Conservation (phyloP, 352 stramenopile genomes). For the Phytophthora niederhauseri region DNA sequence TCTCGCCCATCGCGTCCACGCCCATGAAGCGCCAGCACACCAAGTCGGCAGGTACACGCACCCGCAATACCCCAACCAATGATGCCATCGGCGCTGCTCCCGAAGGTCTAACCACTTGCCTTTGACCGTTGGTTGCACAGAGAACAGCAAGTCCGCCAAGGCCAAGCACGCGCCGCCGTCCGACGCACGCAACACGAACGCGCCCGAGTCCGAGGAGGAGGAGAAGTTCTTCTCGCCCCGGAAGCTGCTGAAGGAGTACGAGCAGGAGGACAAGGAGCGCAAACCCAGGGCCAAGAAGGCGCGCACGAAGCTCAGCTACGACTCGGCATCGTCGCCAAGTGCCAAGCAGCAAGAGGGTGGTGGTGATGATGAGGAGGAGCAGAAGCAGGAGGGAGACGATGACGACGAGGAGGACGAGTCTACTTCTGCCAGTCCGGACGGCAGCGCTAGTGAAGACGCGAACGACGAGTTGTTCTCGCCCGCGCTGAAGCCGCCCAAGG, state of each 20-base stretch:
- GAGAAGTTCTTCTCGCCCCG: constrained; percentile 69
- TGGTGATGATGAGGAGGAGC: constrained; percentile 9
- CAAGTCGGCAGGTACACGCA: constrained; percentile 40
- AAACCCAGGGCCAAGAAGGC: constrained; percentile 32
- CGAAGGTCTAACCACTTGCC: neutral
- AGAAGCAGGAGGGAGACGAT: constrained; percentile 8
- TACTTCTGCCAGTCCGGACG: constrained; percentile 7
- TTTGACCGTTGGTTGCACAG: constrained; percentile 14
- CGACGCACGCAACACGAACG: constrained; percentile 16
- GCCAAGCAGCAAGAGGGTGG: constrained; percentile 20
- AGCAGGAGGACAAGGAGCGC: constrained; percentile 29
- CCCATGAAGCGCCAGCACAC: constrained; percentile 79
- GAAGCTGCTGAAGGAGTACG: constrained; percentile 68
- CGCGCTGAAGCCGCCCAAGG: constrained; percentile 58
- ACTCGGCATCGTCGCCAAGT: constrained; percentile 17
- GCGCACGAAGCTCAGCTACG: constrained; percentile 31
- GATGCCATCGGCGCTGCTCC: too few species aligned
- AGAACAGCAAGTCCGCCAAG: constrained; percentile 58
- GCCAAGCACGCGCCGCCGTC: constrained; percentile 34
- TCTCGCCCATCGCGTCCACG: constrained; percentile 85
- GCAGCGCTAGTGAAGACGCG: constrained; percentile 32
- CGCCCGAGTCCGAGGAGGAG: constrained; percentile 33
- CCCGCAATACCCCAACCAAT: too few species aligned
- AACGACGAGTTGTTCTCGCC: constrained; percentile 81
- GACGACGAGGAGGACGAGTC: constrained; percentile 12